Conservation (phyloP, 345 rosid genomes). For the Pistacia vera region DNA sequence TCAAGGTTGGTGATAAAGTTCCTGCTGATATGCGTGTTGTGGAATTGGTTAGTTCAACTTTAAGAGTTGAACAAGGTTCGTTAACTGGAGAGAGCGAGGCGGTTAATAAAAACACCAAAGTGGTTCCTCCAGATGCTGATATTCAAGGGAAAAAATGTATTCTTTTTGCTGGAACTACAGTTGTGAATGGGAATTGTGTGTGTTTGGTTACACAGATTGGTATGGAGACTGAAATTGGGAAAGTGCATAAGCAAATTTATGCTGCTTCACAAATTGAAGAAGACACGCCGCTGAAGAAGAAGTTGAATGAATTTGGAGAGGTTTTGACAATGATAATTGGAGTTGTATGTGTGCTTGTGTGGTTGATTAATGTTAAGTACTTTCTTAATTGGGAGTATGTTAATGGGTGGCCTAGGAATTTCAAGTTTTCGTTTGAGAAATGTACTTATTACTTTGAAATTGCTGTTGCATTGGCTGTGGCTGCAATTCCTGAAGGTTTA, state of each 20-base stretch:
- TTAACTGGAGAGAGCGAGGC: conserved; percentile 78
- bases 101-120: conserved; percentile 52
- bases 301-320: conserved; percentile 69
- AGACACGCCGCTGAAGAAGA: conserved; percentile 74
- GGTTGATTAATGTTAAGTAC: conserved; percentile 70
- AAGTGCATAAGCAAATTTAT: conserved; percentile 64
- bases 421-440: conserved; percentile 73
- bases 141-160: conserved; percentile 69
- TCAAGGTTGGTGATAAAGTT: conserved; percentile 73
- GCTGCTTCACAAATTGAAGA: conserved; percentile 59
- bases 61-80: conserved; percentile 67
- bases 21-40: conserved; percentile 72
- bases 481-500: conserved; percentile 76
- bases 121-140: conserved; percentile 43
- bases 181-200: conserved; percentile 63
- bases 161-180: conserved; percentile 71
- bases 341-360: conserved; percentile 53
- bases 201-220: conserved; percentile 67
- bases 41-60: conserved; percentile 61
- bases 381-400: conserved; percentile 67
- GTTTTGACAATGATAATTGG: conserved; percentile 59
- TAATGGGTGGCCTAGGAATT: conserved; percentile 71
- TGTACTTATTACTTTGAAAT: conserved; percentile 76
- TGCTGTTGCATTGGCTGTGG: conserved; percentile 79
- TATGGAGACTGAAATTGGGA: conserved; percentile 71